These are phyloP conservation scores for Rugonectria rugulosa DNA, from an alignment of 2,329 filamentous ascomycete species.

Conservation along the genomic window DNA sequence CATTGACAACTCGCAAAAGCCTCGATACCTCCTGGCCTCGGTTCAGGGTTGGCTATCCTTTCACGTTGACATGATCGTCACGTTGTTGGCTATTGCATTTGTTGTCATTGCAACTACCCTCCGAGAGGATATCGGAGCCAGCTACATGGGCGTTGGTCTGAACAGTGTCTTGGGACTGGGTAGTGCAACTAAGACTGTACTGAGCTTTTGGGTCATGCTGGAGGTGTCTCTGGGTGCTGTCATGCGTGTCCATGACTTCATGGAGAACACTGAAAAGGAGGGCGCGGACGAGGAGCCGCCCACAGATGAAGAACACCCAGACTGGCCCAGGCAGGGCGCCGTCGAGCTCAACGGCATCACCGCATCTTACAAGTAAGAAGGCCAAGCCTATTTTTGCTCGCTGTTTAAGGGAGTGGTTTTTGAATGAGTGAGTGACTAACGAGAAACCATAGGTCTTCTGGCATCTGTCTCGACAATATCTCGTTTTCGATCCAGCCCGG, in stretches of 20 bases:
- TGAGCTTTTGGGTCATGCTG: conserved; percentile 43
- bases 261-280: conserved; percentile 25
- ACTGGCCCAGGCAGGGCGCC: conserved; percentile 39
- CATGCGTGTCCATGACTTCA: conserved; percentile 38
- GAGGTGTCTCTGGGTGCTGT: conserved; percentile 41
- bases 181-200: conserved; percentile 30
- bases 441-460: neutral
- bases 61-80: conserved; percentile 53
- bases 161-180: conserved; percentile 40
- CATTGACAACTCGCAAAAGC: conserved; percentile 57
- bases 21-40: conserved; percentile 58
- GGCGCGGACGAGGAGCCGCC: conserved; percentile 7
- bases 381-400: no score
- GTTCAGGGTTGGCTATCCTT: conserved; percentile 61
- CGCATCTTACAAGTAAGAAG: conserved; percentile 37
- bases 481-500: conserved; percentile 37
- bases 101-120: conserved; percentile 47
- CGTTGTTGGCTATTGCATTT: conserved; percentile 28
- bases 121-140: conserved; percentile 22
- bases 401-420: neutral
- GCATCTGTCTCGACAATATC: conserved; percentile 31
- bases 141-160: conserved; percentile 32
- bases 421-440: neutral
- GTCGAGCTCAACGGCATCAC: conserved; percentile 38
- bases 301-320: neutral